Conservation (phyloP, 2,329 filamentous ascomycete genomes). For the Nannizzia gypsea region DNA sequence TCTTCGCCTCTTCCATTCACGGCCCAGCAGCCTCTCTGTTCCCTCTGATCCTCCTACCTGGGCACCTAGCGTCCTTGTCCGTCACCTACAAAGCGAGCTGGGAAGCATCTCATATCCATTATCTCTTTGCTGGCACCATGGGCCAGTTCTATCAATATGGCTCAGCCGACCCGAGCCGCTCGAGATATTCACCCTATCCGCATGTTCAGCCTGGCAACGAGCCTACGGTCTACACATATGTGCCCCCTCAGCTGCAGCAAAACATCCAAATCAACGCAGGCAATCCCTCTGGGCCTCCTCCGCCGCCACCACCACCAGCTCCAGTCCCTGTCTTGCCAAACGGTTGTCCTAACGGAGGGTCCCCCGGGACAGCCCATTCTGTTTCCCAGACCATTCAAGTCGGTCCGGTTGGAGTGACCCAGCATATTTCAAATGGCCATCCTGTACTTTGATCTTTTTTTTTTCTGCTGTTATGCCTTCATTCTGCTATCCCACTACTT, state of each 20-base stretch:
- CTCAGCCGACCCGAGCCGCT: constrained; percentile 8
- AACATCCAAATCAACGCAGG: background rate
- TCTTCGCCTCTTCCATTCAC: background rate
- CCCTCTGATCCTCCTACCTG: background rate
- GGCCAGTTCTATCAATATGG: constrained; percentile 14
- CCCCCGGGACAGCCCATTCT: background rate
- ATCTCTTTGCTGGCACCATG: constrained; percentile 6
- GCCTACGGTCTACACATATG: constrained; percentile 12
- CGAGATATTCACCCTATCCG: background rate
- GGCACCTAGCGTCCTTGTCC: background rate
- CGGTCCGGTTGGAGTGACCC: constrained; percentile 9
- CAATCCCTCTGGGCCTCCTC: background rate
- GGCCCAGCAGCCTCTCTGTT: background rate
- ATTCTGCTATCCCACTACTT: background rate
- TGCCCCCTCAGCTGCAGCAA: constrained; percentile 9
- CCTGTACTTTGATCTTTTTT: constrained; percentile 9
- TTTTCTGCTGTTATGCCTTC: background rate
- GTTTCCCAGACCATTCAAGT: background rate
- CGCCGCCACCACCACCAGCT: background rate
- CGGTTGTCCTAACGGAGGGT: background rate
- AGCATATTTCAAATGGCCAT: constrained; percentile 8
- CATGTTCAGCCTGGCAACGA: constrained; percentile 3
- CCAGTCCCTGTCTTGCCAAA: background rate
- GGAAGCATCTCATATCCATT: background rate
- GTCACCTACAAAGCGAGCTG: background rate